Base-by-base conservation (phyloP, 2,329 filamentous ascomycete species). In the Calonectria pteridis region DNA sequence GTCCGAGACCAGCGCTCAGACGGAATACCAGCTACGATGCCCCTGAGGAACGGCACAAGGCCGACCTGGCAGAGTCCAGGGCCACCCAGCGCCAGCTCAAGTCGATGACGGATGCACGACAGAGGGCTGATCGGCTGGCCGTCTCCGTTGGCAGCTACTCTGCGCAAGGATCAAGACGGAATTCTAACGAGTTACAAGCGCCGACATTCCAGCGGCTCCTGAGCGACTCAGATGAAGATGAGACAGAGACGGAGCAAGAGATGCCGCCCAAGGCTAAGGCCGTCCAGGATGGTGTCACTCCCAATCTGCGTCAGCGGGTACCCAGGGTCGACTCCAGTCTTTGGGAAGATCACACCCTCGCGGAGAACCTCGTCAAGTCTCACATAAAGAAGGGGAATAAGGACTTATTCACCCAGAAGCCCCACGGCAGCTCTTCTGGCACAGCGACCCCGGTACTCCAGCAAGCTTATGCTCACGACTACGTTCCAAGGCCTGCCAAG, bases 401-500 rank as follows among this genome's bases (percentile, higher is more conserved):
- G 29, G 81, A 84, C 71, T 72, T 85, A 16, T 84, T 83, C 75
- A 79, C 82, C 26, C 77, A 79, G 13, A 79, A 77, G 29, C 72
- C 77, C 23, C 72, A 73, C 10, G 81, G 78, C 18, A 71, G 66
- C 13, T 75, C 78, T 20, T 86, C 85, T 43, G 84, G 85, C 53
- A 84, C 83, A 11, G 81, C 80, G 6, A 86, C 85, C 2, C 85
- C 85, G 0, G 77, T 84, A 13, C 75, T 81, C 23, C 87, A 90
- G 53, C 87, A 89, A 28, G 89, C 91, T 53, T 89, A 91, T 70
- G 80, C 79, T 18, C 82, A 85, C 58, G 85, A 86, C 69, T 94
- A 94, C 80, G 90, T 94, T 23, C 91, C 93, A 55, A 88, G 88
- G 51, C 94, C 94, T 6, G 85, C 88, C 28, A 90, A 93, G 75